These are phyloP conservation scores for Medicago ruthenica DNA, from an alignment of 306 rosid genomes.

Conservation along the genomic window DNA sequence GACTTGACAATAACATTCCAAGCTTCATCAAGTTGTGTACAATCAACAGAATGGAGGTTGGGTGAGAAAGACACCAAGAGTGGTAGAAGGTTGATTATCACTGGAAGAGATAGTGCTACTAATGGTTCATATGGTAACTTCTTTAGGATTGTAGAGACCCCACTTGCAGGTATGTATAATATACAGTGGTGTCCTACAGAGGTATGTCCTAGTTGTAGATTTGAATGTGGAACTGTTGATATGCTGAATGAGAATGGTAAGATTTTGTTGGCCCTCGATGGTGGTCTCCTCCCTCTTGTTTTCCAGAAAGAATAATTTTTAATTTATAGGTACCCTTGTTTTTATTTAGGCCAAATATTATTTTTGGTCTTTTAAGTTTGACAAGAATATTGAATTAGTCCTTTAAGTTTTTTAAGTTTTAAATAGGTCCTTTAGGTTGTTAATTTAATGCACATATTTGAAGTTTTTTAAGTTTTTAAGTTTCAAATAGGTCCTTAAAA, in stretches of 20 bases:
- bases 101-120: slow-evolving; percentile 15
- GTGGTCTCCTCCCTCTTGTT: slow-evolving; percentile 7
- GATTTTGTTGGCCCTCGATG: slow-evolving; percentile 60
- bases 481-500: too few species aligned
- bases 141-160: slow-evolving; percentile 43
- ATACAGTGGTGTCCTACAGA: slow-evolving; percentile 67
- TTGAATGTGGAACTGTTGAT: slow-evolving; percentile 52
- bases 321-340: not conserved
- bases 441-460: too few species aligned
- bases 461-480: too few species aligned
- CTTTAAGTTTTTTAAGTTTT: too few species aligned
- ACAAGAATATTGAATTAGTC: too few species aligned
- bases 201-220: slow-evolving; percentile 53
- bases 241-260: slow-evolving; percentile 50
- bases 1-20: slow-evolving; percentile 54
- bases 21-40: slow-evolving; percentile 36
- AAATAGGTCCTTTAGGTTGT: too few species aligned
- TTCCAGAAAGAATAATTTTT: not conserved
- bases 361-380: too few species aligned
- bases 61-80: slow-evolving; percentile 27
- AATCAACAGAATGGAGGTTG: slow-evolving; percentile 53
- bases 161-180: slow-evolving; percentile 25
- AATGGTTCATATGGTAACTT: slow-evolving; percentile 22
- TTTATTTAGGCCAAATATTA: too few species aligned
- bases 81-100: slow-evolving; percentile 54